A percentile compares a stretch with the other conserved stretches of the same genome.
Evolutionary conservation across 2,329 filamentous ascomycete genomes (phyloP).

Genomic region (Lasiodiplodia theobromae): DNA sequence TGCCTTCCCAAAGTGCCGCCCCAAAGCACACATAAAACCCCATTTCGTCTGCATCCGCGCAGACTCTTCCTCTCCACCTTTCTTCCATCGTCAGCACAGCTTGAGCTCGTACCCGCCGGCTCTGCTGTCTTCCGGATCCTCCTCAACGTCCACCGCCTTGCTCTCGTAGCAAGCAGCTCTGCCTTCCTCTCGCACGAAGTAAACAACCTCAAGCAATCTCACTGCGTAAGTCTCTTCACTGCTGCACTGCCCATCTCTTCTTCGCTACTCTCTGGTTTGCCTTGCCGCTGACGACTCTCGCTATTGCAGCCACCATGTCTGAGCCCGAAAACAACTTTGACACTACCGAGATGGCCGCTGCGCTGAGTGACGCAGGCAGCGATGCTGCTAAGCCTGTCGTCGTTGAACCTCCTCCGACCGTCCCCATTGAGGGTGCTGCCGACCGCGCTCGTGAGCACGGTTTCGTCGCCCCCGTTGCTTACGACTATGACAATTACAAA

Average conservation of each 20-base stretch:
- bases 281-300: not conserved
- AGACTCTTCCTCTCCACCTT: not conserved
- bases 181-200: not conserved
- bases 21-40: not conserved
- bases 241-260: not conserved
- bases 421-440: slow-evolving; percentile 22
- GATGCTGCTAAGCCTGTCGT: slow-evolving; percentile 38
- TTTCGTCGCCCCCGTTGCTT: slow-evolving; percentile 57
- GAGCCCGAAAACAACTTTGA: slow-evolving; percentile 29
- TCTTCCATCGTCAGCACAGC: not conserved
- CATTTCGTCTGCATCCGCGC: not conserved
- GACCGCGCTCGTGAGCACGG: slow-evolving; percentile 37
- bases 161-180: not conserved
- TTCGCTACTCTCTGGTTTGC: not conserved
- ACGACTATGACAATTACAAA: slow-evolving; percentile 56
- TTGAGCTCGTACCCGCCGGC: not conserved
- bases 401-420: slow-evolving; percentile 34
- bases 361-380: slow-evolving; percentile 34
- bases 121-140: not conserved
- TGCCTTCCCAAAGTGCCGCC: not conserved
- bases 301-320: slow-evolving; percentile 15
- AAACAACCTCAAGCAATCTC: not conserved
- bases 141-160: not conserved
- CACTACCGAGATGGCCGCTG: slow-evolving; percentile 33
- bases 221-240: not conserved